Evolutionary conservation across 352 stramenopile genomes (phyloP), one percentile per base, ranked within the genome.

Genomic region (Hyaloperonospora brassicae): DNA sequence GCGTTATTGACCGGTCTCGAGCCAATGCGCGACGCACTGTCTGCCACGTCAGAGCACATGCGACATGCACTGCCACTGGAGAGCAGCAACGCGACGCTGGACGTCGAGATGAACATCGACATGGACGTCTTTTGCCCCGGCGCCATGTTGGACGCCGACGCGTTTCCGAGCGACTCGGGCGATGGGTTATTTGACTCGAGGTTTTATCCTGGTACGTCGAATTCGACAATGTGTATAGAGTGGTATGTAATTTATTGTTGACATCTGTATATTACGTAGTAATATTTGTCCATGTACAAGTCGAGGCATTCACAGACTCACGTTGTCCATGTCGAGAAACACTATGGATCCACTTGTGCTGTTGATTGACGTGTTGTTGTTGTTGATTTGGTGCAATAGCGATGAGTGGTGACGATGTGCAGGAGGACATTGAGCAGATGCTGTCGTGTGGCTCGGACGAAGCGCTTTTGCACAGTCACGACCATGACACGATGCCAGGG

Each of bases 381-480:
- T n/a, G n/a, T n/a, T 31, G 27, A 31, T 31, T 31, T 31, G 3
- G 7, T 31, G 64, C 50, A 57, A 47, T 48, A 67, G 56, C 68
- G 40, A 41, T 66, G 34, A 72, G n/a, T n/a, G n/a, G 64, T 9
- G 27, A 31, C 27, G 57, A 68, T 27, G 62, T 52, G 1, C 66
- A 72, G 45, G 66, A 67, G 38, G 73, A 87, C 43, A 73, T 88
- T 14, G 78, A 88, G 62, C 78, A 81, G 40, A 74, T 87, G 71
- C 60, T 88, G 39, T 58, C 81, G 43, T 64, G 49, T 50, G 66
- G 68, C 57, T 55, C 57, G 5, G 69, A 82, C 22, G 65, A 80
- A 22, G 60, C 51, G 1, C 61, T 52, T 5, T 50, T 85, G 12
- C 50, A 68, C 24, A 64, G 45, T 24, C 49, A 71, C 22, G 59